phyloP scores from a whole-genome alignment of 129 eudicot species.

The Tagetes erecta region DNA sequence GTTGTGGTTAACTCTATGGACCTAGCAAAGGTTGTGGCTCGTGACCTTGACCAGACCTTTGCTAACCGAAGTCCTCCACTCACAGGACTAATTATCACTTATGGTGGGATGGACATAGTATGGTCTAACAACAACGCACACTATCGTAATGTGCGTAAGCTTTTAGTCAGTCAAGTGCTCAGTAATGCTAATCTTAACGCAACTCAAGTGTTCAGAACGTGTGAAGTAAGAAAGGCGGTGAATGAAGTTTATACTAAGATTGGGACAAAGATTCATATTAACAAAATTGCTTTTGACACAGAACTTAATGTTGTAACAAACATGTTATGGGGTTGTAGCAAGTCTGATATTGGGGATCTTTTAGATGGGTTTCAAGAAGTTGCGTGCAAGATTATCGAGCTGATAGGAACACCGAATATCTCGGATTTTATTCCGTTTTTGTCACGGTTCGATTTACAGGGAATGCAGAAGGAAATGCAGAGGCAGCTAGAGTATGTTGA shows the following conservation, averaged over 20 bases:
- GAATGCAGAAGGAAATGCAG: constrained; percentile 42
- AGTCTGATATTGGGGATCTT: not conserved
- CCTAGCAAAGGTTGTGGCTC: constrained; percentile 26
- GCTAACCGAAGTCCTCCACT: constrained; percentile 32
- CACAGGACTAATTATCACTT: constrained; percentile 16
- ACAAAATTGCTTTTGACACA: constrained; percentile 20
- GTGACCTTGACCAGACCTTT: constrained; percentile 36
- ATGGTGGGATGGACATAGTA: not conserved
- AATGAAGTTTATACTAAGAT: not conserved
- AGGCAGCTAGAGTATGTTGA: constrained; percentile 33
- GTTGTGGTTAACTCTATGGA: constrained; percentile 35
- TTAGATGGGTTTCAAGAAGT: constrained; percentile 32
- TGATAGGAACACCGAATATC: constrained; percentile 33
- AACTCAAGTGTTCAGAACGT: constrained; percentile 8
- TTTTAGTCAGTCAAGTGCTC: constrained; percentile 30
- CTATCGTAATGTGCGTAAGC: constrained; percentile 32
- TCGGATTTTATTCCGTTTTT: constrained; percentile 46
- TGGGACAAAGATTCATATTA: constrained; percentile 13
- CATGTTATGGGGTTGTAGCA: constrained; percentile 37
- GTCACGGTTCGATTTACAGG: constrained; percentile 40
- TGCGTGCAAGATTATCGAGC: constrained; percentile 38
- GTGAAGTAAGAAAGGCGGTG: constrained; percentile 21
- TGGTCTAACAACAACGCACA: constrained; percentile 33
- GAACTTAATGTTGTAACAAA: constrained; percentile 41
- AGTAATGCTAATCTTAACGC: constrained; percentile 34